Conservation (phyloP, 2,329 filamentous ascomycete genomes). For the Penicillium digitatum region DNA sequence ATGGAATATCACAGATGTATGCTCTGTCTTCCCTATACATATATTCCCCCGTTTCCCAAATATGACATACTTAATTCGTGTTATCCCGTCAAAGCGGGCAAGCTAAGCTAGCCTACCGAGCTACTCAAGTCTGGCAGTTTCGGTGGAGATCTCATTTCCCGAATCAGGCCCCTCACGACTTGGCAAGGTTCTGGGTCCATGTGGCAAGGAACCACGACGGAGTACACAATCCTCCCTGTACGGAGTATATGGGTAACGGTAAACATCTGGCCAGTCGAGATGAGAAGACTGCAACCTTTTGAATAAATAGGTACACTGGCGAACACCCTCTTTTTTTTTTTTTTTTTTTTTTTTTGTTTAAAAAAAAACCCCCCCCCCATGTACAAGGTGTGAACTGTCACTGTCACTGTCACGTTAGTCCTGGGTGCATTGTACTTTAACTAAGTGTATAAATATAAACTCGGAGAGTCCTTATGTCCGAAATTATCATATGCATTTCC, state of each 20-base stretch:
- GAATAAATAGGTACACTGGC: neutral
- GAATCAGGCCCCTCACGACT: neutral
- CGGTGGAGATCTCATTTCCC: constrained; percentile 4
- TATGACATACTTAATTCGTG: neutral
- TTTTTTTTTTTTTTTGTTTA: too few species aligned
- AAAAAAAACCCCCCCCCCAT: too few species aligned
- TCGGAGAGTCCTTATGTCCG: neutral
- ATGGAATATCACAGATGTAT: too few species aligned
- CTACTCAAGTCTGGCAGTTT: constrained; percentile 5
- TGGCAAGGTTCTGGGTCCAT: neutral
- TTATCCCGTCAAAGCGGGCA: neutral
- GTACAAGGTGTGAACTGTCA: neutral
- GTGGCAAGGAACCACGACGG: neutral
- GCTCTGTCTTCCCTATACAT: neutral
- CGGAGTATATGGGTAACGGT: neutral
- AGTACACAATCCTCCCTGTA: neutral
- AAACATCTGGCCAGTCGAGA: neutral
- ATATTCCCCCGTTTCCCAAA: neutral
- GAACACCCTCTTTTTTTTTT: neutral
- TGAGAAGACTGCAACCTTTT: too few species aligned
- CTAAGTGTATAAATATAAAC: neutral
- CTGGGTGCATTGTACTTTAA: too few species aligned
- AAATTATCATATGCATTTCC: neutral
- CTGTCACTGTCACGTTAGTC: too few species aligned
- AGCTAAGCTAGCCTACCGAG: neutral